Evolutionary conservation across 208 protist genomes (phyloP), one percentile per base, ranked within the genome.

Genomic region (Acanthamoeba triangularis): DNA sequence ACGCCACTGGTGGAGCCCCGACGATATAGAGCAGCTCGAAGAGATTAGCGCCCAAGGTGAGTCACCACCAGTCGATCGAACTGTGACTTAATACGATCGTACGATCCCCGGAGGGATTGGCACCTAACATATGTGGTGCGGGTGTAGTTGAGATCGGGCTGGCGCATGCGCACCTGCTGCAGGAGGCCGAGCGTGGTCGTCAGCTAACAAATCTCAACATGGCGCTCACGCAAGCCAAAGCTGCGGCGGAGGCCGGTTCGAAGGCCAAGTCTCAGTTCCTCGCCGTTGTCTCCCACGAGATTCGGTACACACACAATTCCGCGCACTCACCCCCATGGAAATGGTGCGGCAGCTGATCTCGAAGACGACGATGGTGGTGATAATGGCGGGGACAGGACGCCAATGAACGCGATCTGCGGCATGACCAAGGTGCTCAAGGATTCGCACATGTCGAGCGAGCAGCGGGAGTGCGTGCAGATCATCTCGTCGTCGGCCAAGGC

Each of bases 181-280:
- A 84, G 47, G 67, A 82, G 56, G 67, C 63, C 28, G 56, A 85
- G 54, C 23, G 56, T 14, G 44, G 56, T 8, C 20, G 69, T 3
- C 3, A 54, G 69, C 63, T 94, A 0, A 44, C n/a, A 2, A 35
- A 49, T 1, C 20, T 72, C 20, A 94, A 94, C 37, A 23, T 33
- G 0, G 90, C 11, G 1, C 69, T 94, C 23, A 23, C 44, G 3
- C 67, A 94, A 23, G 90, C 90, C 37, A 90, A 92, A 59, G 56
- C 80, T 25, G 76, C 74, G 16, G 96, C 95, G 25, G 65, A 95
- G 33, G 94, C 67, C 10, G 95, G 84, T 0, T 95, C 93, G 37
- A 35, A 95, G 65, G 96, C 96, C 11, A 97, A 96, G 61, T 95
- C 95, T 14, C 85, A 95, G 33, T 97, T 97, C 54, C 80, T 97